A percentile compares a stretch with the other conserved stretches of the same genome.
Conservation (phyloP, 768 basidiomycete species). For the Trametes villosa region DNA sequence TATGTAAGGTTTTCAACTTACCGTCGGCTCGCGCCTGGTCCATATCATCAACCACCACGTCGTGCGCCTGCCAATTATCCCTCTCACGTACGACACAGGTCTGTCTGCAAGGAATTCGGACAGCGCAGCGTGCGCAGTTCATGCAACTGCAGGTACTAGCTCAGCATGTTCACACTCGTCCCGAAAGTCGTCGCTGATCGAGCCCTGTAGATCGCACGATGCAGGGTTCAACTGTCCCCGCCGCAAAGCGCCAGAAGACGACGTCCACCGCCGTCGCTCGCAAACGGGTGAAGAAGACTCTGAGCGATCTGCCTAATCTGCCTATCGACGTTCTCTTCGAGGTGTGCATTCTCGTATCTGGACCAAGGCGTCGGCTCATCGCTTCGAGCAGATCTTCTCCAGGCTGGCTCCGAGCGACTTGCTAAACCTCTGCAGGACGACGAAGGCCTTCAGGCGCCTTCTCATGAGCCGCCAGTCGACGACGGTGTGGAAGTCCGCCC, state of each 20-base stretch:
- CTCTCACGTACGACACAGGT: no score
- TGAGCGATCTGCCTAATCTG: constrained; percentile 15
- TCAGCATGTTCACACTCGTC: no score
- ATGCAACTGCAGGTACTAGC: no score
- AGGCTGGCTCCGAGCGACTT: constrained; percentile 17
- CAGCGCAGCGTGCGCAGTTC: no score
- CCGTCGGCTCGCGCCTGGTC: no score
- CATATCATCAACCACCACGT: no score
- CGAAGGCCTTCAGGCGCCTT: constrained; percentile 19
- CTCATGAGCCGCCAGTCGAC: constrained; percentile 9
- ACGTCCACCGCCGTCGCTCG: not conserved
- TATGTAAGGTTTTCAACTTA: no score
- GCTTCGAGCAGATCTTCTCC: constrained; percentile 8
- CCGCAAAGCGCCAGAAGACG: not conserved
- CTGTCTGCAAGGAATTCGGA: no score
- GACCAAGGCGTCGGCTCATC: not conserved
- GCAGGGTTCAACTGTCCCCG: no score
- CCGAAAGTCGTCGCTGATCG: no score
- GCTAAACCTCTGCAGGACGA: constrained; percentile 13
- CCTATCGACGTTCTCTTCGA: constrained; percentile 16
- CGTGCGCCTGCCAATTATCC: no score
- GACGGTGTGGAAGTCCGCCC: constrained; percentile 13
- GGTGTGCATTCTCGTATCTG: not conserved
- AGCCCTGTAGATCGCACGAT: no score
- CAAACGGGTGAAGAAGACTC: not conserved